Evolutionary conservation across 345 rosid genomes (phyloP).

Genomic region (Combretum micranthum): DNA sequence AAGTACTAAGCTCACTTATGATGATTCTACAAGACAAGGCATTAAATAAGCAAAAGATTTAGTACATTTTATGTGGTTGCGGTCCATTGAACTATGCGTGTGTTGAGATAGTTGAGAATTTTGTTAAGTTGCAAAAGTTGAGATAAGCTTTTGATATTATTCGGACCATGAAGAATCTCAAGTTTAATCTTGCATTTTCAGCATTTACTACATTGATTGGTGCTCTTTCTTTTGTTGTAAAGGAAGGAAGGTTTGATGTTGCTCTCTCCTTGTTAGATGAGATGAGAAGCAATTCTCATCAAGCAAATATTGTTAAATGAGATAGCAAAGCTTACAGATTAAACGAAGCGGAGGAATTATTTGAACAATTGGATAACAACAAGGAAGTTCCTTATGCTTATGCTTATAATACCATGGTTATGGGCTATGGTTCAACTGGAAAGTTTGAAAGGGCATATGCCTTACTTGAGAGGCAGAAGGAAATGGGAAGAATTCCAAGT

Average conservation of each 20-base stretch:
- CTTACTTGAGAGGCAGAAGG: conserved; percentile 77
- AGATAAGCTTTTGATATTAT: conserved; percentile 68
- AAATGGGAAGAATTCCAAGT: conserved; percentile 82
- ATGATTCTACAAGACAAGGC: too few relatives aligned
- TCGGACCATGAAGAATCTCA: conserved; percentile 82
- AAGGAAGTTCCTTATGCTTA: conserved; percentile 66
- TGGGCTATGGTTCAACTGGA: conserved; percentile 84
- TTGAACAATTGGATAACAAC: conserved; percentile 66
- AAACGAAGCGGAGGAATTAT: conserved; percentile 75
- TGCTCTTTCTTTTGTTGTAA: conserved; percentile 62
- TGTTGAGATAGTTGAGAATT: conserved; percentile 52
- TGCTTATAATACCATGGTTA: too few relatives aligned
- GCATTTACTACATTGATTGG: conserved; percentile 90
- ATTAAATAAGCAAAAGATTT: too few relatives aligned
- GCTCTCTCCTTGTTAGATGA: conserved; percentile 85
- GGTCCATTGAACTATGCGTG: conserved; percentile 50
- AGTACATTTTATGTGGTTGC: conserved; percentile 71
- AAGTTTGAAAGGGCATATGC: conserved; percentile 72
- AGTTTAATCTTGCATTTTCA: conserved; percentile 82
- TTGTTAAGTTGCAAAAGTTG: conserved; percentile 52
- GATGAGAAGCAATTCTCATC: conserved; percentile 82
- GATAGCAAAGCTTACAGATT: conserved; percentile 75
- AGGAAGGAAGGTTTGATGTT: conserved; percentile 70
- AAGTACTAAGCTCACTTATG: too few relatives aligned
- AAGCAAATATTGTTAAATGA: conserved; percentile 47